Base-by-base conservation (phyloP, 2,329 filamentous ascomycete genomes). In the Xylariaceae sp. region DNA sequence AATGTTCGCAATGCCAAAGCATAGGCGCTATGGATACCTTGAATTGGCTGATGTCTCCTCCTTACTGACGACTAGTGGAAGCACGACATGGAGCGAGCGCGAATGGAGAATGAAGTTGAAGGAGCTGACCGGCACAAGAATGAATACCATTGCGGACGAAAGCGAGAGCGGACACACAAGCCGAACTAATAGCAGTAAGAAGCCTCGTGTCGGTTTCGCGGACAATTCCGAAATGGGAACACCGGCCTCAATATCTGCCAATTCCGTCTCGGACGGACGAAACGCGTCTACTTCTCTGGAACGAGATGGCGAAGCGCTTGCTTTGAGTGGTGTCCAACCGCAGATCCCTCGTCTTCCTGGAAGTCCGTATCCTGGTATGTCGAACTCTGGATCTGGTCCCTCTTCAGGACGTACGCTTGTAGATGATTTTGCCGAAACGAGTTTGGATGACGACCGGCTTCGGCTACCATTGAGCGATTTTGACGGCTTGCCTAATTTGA, bases 1-100 rank as follows among this genome's bases (percentile, higher is more conserved):
- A 65, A 99, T 99, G 94, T 99, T 97, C 73, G 94, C 92, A 4
- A 95, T 99, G 87, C 93, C 94, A 0, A 90, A 89, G 67, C 86
- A 94, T 67, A 86, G 87, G 56, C 84, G 89, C 64, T 96, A 96
- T 69, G 92, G 93, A 0, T 97, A 97, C 69, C 77, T 99, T 30
- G 94, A 97, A 69, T 86, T 92, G 41, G 76, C 92, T 58, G 94
- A 99, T 71, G 90, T 97, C 13, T 86, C 88, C 3, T 82, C 82
- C 56, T 77, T 97, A 48, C 92, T 99, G 62, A 81, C 89, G 63
- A 87, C 88, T 2, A 83, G 91, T 2, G 90, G 89, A 17, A 96
- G 88, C 72, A 77, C 83, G 17, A 78, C 75, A 23, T 97, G 92
- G 92, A 86, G 80, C 50, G 94, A 97, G 74, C 82, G 87, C 23